phyloP scores from a whole-genome alignment of 768 basidiomycete genomes.

The Xanthoconium stramineum region DNA sequence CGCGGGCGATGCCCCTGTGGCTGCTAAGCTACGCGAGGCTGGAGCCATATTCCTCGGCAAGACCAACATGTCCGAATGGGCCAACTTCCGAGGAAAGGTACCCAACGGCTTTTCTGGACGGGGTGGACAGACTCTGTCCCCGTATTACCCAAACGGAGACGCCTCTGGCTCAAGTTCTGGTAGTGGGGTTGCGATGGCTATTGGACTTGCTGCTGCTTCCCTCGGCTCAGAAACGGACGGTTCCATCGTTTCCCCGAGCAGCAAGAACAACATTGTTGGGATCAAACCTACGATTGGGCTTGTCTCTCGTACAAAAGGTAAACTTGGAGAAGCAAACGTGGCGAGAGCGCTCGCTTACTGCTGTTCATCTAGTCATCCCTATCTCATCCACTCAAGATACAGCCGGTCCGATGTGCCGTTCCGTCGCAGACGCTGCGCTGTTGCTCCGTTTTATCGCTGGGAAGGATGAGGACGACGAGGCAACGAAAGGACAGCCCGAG shows the following conservation, averaged over 20 bases:
- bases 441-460: constrained; percentile 54
- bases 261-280: constrained; percentile 42
- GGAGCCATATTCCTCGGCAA: constrained; percentile 42
- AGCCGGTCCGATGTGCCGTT: constrained; percentile 54
- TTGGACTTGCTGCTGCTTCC: constrained; percentile 42
- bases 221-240: constrained; percentile 50
- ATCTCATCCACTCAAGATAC: constrained; percentile 59
- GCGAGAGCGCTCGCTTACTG: background rate
- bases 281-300: constrained; percentile 40
- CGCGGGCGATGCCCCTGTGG: constrained; percentile 31
- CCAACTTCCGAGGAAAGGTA: constrained; percentile 38
- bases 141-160: constrained; percentile 41
- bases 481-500: constrained; percentile 48
- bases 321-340: background rate
- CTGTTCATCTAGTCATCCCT: constrained; percentile 44
- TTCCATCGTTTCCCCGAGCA: constrained; percentile 44
- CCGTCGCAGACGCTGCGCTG: constrained; percentile 52
- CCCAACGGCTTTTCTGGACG: constrained; percentile 45
- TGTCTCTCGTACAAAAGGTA: constrained; percentile 37
- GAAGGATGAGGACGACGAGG: constrained; percentile 49
- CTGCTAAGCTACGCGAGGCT: constrained; percentile 28
- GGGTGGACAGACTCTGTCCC: constrained; percentile 42
- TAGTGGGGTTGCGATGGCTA: constrained; percentile 38
- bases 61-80: constrained; percentile 44
- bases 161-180: constrained; percentile 44